These are phyloP conservation scores for Phytomonas sp. DNA, from an alignment of 208 protist species.

Conservation along the genomic window DNA sequence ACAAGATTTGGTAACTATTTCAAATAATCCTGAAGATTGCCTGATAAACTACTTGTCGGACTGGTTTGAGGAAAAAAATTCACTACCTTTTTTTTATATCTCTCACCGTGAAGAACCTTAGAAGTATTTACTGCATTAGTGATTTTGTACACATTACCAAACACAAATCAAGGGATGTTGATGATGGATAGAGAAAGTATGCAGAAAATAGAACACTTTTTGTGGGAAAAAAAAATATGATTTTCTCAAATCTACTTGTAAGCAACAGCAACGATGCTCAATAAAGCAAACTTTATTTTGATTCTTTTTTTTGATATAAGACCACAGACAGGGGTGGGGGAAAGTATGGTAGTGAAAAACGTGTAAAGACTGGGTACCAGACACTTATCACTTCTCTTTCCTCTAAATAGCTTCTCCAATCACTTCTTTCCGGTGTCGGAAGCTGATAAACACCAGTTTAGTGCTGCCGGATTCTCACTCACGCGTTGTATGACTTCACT, in stretches of 20 bases:
- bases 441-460: slow-evolving; percentile 18
- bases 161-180: background rate
- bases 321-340: background rate
- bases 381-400: background rate
- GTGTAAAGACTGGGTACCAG: background rate
- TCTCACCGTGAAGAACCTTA: background rate
- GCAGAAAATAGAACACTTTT: background rate
- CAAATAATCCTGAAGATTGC: background rate
- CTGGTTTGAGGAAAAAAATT: background rate
- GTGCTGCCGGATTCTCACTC: slow-evolving; percentile 19
- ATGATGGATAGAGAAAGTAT: background rate
- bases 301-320: background rate
- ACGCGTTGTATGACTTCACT: slow-evolving; percentile 24
- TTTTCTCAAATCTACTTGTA: background rate
- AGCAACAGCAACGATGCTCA: background rate
- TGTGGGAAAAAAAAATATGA: background rate
- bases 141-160: background rate
- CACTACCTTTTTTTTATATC: background rate
- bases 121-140: background rate
- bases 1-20: too few relatives aligned
- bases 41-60: background rate
- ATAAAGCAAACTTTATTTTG: background rate
- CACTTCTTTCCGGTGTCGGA: slow-evolving; percentile 5
- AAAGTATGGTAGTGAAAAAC: background rate
- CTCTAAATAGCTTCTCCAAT: background rate